Percentiles rank a stretch among this genome's conserved stretches.
phyloP scores from a whole-genome alignment of 257 asterid genomes.

The Lavandula angustifolia region DNA sequence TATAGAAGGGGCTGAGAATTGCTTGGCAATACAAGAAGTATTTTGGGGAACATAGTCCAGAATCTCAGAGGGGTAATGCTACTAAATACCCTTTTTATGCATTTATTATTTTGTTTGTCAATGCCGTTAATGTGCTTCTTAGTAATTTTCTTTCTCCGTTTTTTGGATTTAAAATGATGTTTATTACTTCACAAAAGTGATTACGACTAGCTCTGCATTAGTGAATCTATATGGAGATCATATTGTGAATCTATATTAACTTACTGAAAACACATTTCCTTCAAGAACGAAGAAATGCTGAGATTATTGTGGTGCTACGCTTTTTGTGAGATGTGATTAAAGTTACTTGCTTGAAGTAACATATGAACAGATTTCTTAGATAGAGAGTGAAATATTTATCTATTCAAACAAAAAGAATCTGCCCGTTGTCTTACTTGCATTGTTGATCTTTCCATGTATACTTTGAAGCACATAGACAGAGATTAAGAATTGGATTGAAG shows the following conservation, averaged over 20 bases:
- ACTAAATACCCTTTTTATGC: slow-evolving; percentile 15
- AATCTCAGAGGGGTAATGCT: slow-evolving; percentile 61
- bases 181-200: background rate
- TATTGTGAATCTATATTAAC: slow-evolving; percentile 8
- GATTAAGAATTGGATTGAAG: background rate
- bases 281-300: background rate
- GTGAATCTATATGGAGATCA: slow-evolving; percentile 15
- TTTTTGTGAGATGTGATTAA: background rate
- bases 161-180: slow-evolving; percentile 10
- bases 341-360: slow-evolving; percentile 17
- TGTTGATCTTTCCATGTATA: background rate
- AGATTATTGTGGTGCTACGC: background rate
- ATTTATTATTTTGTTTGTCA: background rate
- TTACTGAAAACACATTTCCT: background rate
- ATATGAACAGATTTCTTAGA: slow-evolving; percentile 1
- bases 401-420: slow-evolving; percentile 13
- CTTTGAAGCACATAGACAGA: background rate
- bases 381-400: background rate
- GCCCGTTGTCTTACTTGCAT: slow-evolving; percentile 17
- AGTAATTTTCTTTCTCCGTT: slow-evolving; percentile 5
- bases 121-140: background rate
- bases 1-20: slow-evolving; percentile 76
- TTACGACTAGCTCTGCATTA: background rate
- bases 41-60: slow-evolving; percentile 66
- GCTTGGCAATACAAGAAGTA: slow-evolving; percentile 99